Base-by-base conservation (phyloP, 345 rosid species). In the Euphorbia lathyris region DNA sequence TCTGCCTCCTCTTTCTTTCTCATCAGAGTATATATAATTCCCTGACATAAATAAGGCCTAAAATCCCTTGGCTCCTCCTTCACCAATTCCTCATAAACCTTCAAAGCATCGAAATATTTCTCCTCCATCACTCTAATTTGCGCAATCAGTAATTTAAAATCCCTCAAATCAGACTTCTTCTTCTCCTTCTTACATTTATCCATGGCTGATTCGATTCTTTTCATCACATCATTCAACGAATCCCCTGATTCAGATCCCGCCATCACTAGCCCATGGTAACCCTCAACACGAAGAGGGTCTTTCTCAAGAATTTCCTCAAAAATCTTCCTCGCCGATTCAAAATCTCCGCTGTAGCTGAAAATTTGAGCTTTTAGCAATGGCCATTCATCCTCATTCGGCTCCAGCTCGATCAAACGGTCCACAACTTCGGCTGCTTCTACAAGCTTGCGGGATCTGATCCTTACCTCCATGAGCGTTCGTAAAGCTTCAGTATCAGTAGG, bases 21-120 rank as follows among this genome's bases (percentile, higher is more conserved):
- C 81, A 88, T 36, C 73, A 94, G 66, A 4, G 96, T 79, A 55
- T 94, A 91, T 63, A 94, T 84, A 26, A 94, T 88, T 59, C 97
- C 97, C 74, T 90, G 97, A 63, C 97, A 94, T 36, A 91, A 77
- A 63, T 91, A 91, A 2, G 98, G 97, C 83, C 97, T 84, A 51
- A 91, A 94, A 82, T 94, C 98, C 76, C 86, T 84, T 0, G 98
- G 98, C 45, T 94, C 97, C 78, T 94, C 97, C 69, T 85, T 88
- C 74, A 82, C 90, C 34, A 94, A 82, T 78, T 86, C 90, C 66
- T 90, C 87, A 45, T 94, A 91, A 57, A 90, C 83, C 80, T 80
- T 87, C 90, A 94, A 66, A 9, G 98, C 98, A 52, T 87, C 96
- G 1, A 26, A 40, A 67, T 86, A 88, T 19, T 80, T 87, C 73